These are phyloP conservation scores for Drosera spatulata DNA, from an alignment of 179 eudicot genomes.

Conservation along the genomic window DNA sequence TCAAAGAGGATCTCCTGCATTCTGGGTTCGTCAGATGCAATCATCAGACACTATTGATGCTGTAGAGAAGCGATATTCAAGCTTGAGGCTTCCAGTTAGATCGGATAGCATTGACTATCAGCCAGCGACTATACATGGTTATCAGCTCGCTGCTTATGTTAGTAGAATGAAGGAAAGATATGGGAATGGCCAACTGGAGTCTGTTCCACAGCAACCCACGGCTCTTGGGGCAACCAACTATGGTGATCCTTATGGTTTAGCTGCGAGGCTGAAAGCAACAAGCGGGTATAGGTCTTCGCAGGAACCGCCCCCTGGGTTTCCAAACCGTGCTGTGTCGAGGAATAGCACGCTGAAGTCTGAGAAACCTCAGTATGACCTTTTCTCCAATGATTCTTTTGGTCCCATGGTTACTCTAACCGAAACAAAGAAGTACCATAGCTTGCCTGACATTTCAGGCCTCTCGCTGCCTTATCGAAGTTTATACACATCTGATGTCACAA, in stretches of 20 bases:
- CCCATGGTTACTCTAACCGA: slow-evolving; percentile 16
- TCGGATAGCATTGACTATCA: slow-evolving; percentile 44
- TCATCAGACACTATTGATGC: slow-evolving; percentile 33
- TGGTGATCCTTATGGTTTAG: slow-evolving; percentile 34
- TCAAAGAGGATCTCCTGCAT: slow-evolving; percentile 31
- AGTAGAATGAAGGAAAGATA: slow-evolving; percentile 41
- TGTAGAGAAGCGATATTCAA: slow-evolving; percentile 68
- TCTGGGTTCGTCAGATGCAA: slow-evolving; percentile 42
- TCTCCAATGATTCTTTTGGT: slow-evolving; percentile 27
- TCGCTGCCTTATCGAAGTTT: slow-evolving; percentile 39
- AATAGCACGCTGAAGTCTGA: slow-evolving; percentile 45
- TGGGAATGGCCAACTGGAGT: slow-evolving; percentile 30
- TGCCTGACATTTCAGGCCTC: slow-evolving; percentile 79
- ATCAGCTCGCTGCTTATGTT: slow-evolving; percentile 42
- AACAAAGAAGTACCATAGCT: slow-evolving; percentile 74
- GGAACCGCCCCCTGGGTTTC: slow-evolving; percentile 41
- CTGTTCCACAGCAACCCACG: slow-evolving; percentile 27
- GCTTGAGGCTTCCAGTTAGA: slow-evolving; percentile 61
- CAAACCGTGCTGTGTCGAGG: slow-evolving; percentile 44
- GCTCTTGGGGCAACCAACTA: slow-evolving; percentile 35
- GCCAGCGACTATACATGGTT: slow-evolving; percentile 81
- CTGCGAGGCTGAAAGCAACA: slow-evolving; percentile 32
- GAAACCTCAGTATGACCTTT: slow-evolving; percentile 25
- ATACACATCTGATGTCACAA: slow-evolving; percentile 26
- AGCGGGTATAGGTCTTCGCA: slow-evolving; percentile 30